These are phyloP conservation scores for Calonectria crousiana DNA, from an alignment of 2,329 filamentous ascomycete genomes.

Conservation along the genomic window DNA sequence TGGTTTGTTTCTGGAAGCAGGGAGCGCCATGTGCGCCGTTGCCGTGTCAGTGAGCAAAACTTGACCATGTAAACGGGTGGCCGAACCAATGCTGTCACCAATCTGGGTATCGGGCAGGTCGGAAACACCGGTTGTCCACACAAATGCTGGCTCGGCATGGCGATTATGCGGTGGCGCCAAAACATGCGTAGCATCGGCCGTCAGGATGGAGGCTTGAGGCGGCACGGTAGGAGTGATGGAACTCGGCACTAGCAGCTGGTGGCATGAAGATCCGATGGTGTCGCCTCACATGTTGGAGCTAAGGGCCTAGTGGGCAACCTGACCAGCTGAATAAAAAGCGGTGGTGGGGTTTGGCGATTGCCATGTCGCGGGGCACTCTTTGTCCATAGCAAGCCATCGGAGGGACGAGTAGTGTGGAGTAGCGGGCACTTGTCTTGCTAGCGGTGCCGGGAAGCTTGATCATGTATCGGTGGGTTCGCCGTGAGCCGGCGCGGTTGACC, in stretches of 20 bases:
- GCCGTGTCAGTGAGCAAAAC: neutral
- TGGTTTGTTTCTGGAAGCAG: neutral
- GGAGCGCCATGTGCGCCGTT: neutral
- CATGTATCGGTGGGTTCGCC: neutral
- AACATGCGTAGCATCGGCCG: neutral
- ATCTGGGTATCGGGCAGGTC: neutral
- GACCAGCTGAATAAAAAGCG: conserved; percentile 17
- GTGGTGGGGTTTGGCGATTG: conserved; percentile 1
- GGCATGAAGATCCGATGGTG: neutral
- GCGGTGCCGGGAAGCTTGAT: conserved; percentile 11
- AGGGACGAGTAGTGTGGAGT: neutral
- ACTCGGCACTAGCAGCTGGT: neutral
- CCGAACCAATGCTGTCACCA: neutral
- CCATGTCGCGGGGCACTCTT: conserved; percentile 5
- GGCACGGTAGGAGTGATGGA: neutral
- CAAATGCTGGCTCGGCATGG: neutral
- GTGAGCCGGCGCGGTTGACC: neutral
- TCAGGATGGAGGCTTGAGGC: neutral
- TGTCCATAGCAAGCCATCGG: conserved; percentile 7
- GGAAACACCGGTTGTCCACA: conserved; percentile 4
- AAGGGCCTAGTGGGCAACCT: neutral
- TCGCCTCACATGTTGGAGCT: conserved; percentile 7
- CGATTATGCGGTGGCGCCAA: conserved; percentile 1
- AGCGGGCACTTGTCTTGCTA: neutral
- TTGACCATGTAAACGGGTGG: neutral